Conservation (phyloP, 257 asterid species). For the Solanum tacnaense region DNA sequence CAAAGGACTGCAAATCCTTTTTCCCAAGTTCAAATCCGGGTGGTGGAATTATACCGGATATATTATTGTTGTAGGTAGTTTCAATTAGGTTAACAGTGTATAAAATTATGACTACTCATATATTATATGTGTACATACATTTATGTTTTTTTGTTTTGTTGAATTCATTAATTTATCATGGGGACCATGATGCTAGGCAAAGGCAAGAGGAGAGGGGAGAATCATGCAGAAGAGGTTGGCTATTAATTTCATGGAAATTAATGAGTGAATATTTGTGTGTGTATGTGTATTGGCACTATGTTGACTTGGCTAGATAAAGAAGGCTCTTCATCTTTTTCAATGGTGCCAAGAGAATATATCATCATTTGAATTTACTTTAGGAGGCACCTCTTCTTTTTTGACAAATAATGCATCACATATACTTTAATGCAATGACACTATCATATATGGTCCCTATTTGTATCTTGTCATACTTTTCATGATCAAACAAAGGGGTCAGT, state of each 20-base stretch:
- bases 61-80: not conserved
- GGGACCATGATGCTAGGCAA: not conserved
- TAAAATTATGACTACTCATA: not conserved
- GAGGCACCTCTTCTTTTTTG: not conserved
- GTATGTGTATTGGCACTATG: not conserved
- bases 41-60: not conserved
- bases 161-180: not conserved
- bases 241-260: not conserved
- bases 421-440: not conserved
- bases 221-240: not conserved
- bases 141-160: too few relatives aligned
- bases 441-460: not conserved
- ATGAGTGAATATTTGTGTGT: not conserved
- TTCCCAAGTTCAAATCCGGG: too few relatives aligned
- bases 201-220: not conserved
- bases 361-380: not conserved
- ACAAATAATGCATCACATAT: not conserved
- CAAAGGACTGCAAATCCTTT: not conserved
- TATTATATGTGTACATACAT: not conserved
- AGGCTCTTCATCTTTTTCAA: not conserved
- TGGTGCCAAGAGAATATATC: conserved; percentile 8
- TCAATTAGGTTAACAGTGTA: not conserved
- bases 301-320: not conserved
- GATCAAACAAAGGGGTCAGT: not conserved
- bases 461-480: not conserved